Base-by-base conservation (phyloP, 2,329 filamentous ascomycete genomes). In the Neopestalotiopsis rosae region DNA sequence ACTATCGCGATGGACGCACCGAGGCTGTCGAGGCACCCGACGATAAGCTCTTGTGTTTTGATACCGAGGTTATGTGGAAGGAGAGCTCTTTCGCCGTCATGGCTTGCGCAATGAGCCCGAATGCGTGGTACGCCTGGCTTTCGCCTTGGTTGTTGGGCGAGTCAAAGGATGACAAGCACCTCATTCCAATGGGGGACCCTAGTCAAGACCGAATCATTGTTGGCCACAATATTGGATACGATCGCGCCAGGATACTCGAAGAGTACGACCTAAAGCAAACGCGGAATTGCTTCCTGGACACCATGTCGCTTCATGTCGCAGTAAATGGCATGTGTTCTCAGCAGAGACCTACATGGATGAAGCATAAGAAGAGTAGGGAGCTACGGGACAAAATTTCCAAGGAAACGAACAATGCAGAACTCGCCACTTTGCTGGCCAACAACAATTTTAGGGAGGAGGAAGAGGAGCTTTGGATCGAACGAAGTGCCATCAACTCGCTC, bases 281-380 rank as follows among this genome's bases (percentile, higher is more conserved):
- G 1, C 89, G 90, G 52, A 98, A 94, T 74, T 92, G 89, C 58
- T 99, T 97, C 78, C 82, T 99, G 65, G 96, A 99, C 79, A 99
- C 96, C 38, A 99, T 99, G 96, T 98, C 95, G 1, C 84, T 99
- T 24, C 96, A 99, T 78, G 95, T 97, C 7, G 97, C 97, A 2
- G 95, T 97, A 30, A 99, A 99, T 78, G 96, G 96, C 71, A 99
- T 99, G 96, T 99, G 96, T 81, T 98, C 96, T 28, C 91, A 93
- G 72, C 96, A 99, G 80, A 89, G 96, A 64, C 96, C 97, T 9
- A 97, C 94, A 0, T 99, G 96, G 96, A 94, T 98, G 91, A 97
- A 94, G 79, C 94, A 97, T 80, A 93, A 94, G 78, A 99, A 99
- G 82, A 94, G 92, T 72, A 88, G 92, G 69, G 95, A 98, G 76